Base-by-base conservation (phyloP, 2,329 filamentous ascomycete genomes). In the Apiospora koreana region DNA sequence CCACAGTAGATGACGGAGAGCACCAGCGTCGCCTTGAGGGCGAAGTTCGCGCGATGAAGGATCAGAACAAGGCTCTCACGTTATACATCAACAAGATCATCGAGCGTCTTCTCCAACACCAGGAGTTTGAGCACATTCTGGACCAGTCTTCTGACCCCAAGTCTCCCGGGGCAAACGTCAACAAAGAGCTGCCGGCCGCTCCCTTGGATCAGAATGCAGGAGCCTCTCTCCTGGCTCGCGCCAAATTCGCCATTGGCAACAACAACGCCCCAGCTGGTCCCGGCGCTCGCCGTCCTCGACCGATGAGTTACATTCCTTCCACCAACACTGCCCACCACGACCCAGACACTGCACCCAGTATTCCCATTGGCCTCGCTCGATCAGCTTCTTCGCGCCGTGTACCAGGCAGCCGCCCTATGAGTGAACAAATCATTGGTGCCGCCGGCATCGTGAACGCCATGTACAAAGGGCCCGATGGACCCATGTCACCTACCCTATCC, bases 71-170 rank as follows among this genome's bases (percentile, higher is more conserved):
- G 85, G 96, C 96, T 41, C 86, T 99, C 76, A 97, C 94, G 31
- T 86, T 98, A 74, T 99, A 99, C 84, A 98, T 99, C 85, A 97
- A 98, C 88, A 97, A 96, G 84, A 98, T 99, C 80, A 97, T 99
- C 80, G 96, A 96, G 80, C 93, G 96, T 70, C 89, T 99, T 62
- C 88, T 99, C 72, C 93, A 97, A 79, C 93, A 98, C 82, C 93
- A 97, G 77, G 95, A 97, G 75, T 98, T 97, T 75, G 95, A 99
- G 83, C 91, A 94, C 72, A 97, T 98, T 72, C 86, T 98, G 50
- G 94, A 97, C 79, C 93, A 94, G 80, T 93, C 92, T 10, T 89
- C 89, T 68, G 89, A 92, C 69, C 83, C 85, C 73, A 89, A 90
- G 76, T 82, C 84, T 38, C 82, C 84, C 38, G 76, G 80, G 69